Percentiles rank a stretch among this genome's conserved stretches.
Conservation (phyloP, 2,329 filamentous ascomycete genomes). For the Ophiostoma australiae region DNA sequence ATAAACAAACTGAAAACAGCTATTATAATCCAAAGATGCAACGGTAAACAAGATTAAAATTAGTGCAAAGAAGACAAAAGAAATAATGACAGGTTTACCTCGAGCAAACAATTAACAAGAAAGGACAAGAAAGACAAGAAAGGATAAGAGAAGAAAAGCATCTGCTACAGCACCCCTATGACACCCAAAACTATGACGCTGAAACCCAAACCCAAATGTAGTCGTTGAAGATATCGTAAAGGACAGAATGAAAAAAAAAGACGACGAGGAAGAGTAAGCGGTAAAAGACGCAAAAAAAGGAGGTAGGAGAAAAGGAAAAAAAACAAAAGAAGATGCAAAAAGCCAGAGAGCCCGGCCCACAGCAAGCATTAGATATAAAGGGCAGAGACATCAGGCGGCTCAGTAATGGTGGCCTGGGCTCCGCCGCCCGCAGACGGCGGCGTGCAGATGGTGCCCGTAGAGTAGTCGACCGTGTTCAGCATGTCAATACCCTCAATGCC, state of each 20-base stretch:
- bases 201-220: not conserved
- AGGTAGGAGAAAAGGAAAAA: not conserved
- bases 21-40: not conserved
- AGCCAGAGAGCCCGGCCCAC: not conserved
- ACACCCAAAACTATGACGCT: not conserved
- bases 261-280: not conserved
- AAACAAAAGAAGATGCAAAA: not conserved
- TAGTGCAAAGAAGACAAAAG: not conserved
- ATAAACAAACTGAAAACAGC: not conserved
- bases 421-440: not conserved
- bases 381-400: conserved; percentile 1
- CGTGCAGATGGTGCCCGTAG: conserved; percentile 1
- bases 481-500: conserved; percentile 54
- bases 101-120: not conserved
- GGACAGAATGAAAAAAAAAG: not conserved
- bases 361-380: not conserved
- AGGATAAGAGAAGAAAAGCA: not conserved
- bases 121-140: not conserved
- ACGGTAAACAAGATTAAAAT: not conserved
- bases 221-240: not conserved
- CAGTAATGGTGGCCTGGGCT: not conserved
- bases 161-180: not conserved
- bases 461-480: conserved; percentile 40
- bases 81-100: not conserved
- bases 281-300: not conserved